Evolutionary conservation across 352 stramenopile species (phyloP).

Genomic region (Phytophthora cactorum): DNA sequence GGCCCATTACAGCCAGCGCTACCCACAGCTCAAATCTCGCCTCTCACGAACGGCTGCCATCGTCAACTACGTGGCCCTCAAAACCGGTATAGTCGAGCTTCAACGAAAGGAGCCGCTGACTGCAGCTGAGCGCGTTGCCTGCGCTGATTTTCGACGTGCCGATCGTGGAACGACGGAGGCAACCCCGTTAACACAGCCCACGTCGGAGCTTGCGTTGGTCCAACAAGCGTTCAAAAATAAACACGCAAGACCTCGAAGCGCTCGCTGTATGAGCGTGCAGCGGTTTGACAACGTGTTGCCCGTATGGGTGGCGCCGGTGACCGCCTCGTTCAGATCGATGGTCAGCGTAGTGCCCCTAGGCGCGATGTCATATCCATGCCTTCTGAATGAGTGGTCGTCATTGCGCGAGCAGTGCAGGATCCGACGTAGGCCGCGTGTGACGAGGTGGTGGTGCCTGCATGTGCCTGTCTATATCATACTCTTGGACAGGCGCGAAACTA

Average conservation of each 20-base stretch:
- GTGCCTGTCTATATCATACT: no score
- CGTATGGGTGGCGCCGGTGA: no score
- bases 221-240: conserved; percentile 7
- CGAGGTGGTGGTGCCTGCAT: no score
- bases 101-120: conserved; percentile 7
- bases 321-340: no score
- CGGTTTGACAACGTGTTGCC: no score
- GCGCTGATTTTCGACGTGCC: neutral
- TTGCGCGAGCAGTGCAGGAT: no score
- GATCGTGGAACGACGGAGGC: neutral
- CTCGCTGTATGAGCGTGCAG: neutral
- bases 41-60: conserved; percentile 8
- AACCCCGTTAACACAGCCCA: neutral
- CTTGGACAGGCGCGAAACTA: no score
- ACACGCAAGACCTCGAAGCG: neutral
- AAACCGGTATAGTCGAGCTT: conserved; percentile 16
- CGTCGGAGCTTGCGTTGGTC: conserved; percentile 6
- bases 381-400: no score
- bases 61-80: conserved; percentile 14
- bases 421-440: no score
- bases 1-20: neutral
- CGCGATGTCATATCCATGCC: no score
- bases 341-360: no score
- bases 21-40: conserved; percentile 5
- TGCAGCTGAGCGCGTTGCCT: conserved; percentile 3